phyloP scores from a whole-genome alignment of 148 eudicot genomes.

The Chenopodium formosanum region DNA sequence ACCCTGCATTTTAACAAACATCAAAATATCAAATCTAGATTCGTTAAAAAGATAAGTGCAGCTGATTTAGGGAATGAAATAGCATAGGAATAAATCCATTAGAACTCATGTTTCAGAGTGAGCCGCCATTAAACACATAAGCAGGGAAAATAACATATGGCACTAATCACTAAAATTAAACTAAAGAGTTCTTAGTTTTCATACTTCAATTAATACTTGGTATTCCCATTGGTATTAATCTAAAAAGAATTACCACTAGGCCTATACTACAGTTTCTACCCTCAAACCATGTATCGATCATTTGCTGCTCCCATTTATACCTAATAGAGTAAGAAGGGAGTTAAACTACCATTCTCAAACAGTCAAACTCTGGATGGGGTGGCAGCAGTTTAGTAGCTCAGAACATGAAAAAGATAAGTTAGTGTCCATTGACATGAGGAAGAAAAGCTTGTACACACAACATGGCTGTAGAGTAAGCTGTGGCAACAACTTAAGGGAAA shows the following conservation, averaged over 20 bases:
- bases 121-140: neutral
- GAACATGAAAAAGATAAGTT: neutral
- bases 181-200: no score
- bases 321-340: neutral
- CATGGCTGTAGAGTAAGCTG: neutral
- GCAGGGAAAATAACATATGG: neutral
- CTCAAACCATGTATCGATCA: neutral
- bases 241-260: neutral
- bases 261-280: neutral
- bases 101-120: neutral
- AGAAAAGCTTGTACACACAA: neutral
- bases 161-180: neutral
- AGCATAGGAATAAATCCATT: neutral
- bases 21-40: neutral
- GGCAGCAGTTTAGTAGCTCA: neutral
- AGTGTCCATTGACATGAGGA: no score
- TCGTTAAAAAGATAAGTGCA: neutral
- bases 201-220: no score
- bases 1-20: slow-evolving; percentile 47
- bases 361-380: neutral
- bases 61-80: neutral
- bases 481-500: neutral
- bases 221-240: neutral
- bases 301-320: slow-evolving; percentile 5
- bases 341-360: neutral